Percentiles rank a stretch among this genome's conserved stretches.
Conservation (phyloP, 2,329 filamentous ascomycete species). For the Thermothelomyces thermophilus region DNA sequence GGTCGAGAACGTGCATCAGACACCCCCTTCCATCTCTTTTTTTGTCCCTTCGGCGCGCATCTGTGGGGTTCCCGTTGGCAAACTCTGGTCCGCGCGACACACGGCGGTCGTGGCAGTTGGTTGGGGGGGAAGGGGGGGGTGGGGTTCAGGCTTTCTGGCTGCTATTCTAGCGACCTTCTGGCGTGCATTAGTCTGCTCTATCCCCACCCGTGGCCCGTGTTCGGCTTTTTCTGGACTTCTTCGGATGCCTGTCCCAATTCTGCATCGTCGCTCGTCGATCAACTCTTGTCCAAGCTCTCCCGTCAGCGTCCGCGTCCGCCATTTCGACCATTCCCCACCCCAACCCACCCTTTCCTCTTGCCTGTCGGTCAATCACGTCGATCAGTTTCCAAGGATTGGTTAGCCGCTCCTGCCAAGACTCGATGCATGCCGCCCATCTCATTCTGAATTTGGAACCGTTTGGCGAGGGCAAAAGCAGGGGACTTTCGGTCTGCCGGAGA, state of each 20-base stretch:
- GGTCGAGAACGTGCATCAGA: slow-evolving; percentile 2
- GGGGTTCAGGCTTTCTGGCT: neutral
- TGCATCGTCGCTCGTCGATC: neutral
- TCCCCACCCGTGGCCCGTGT: neutral
- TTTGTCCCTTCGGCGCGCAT: neutral
- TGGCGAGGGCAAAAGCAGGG: slow-evolving; percentile 9
- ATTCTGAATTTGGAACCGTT: slow-evolving; percentile 10
- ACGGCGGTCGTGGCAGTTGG: no score
- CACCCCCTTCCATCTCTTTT: neutral
- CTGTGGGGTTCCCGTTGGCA: slow-evolving; percentile 13
- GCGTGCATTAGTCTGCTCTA: slow-evolving; percentile 11
- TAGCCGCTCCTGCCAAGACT: neutral
- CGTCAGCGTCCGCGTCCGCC: no score
- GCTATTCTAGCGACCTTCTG: slow-evolving; percentile 24
- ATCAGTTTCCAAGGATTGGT: neutral
- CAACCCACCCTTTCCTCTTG: neutral
- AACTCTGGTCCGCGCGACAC: no score
- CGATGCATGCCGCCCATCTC: neutral
- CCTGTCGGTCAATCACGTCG: slow-evolving; percentile 6
- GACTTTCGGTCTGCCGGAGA: slow-evolving; percentile 1
- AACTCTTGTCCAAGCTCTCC: no score
- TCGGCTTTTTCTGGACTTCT: slow-evolving; percentile 1
- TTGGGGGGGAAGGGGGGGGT: no score
- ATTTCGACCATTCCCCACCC: no score
- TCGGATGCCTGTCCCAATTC: slow-evolving; percentile 2